Evolutionary conservation across 768 basidiomycete genomes (phyloP).

Genomic region (Russula earlei): DNA sequence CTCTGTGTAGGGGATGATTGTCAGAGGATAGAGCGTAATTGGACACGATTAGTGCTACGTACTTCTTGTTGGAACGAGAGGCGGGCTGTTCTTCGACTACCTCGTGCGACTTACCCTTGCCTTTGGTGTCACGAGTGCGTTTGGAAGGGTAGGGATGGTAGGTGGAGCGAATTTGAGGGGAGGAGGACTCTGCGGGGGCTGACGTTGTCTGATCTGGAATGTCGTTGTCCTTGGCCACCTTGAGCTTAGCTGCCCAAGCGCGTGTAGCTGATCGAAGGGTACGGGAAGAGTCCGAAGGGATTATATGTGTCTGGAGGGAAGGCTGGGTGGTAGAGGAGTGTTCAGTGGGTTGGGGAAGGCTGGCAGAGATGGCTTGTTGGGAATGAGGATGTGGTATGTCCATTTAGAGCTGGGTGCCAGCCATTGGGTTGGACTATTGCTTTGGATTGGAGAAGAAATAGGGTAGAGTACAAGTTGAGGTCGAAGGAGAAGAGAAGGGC

Average conservation of each 20-base stretch:
- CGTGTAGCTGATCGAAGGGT: conserved; percentile 59
- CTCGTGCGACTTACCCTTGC: conserved; percentile 63
- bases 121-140: conserved; percentile 17
- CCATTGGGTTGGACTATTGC: conserved; percentile 48
- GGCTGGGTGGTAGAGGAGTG: conserved; percentile 35
- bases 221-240: conserved; percentile 25
- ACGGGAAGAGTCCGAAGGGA: conserved; percentile 40
- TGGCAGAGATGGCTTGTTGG: conserved; percentile 52
- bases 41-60: conserved; percentile 27
- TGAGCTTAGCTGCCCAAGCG: conserved; percentile 23
- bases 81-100: conserved; percentile 43
- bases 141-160: conserved; percentile 11
- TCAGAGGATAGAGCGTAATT: conserved; percentile 1
- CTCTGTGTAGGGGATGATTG: conserved; percentile 31
- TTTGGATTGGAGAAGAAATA: background rate
- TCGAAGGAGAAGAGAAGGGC: conserved; percentile 2
- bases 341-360: conserved; percentile 28
- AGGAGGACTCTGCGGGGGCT: conserved; percentile 16
- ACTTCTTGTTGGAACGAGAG: conserved; percentile 9
- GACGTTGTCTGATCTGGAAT: conserved; percentile 16
- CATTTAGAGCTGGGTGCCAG: conserved; percentile 85
- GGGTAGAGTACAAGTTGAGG: background rate
- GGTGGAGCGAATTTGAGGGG: conserved; percentile 19
- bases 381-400: conserved; percentile 71
- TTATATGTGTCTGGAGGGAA: conserved; percentile 27